Evolutionary conservation across 805 yeast species (phyloP), one percentile per base, ranked within the genome.

Genomic region (Candida glaebosa): DNA sequence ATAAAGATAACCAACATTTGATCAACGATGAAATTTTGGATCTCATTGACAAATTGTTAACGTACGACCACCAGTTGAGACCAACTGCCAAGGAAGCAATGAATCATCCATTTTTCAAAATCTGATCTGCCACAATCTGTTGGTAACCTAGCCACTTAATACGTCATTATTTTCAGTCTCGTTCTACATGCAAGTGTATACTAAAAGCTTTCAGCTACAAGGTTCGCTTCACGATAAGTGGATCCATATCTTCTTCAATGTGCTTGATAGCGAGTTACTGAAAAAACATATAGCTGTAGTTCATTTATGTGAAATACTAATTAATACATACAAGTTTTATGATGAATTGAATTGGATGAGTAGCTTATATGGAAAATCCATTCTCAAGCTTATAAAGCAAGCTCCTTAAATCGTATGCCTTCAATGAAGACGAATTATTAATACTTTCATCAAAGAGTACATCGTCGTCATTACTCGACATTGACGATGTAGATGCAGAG

Each of bases 61-160:
- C 86, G 45, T 89, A 87, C 57, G 96, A 90, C 59, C 96, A 90
- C 61, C 88, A 86, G 58, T 84, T 84, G 58, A 76, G 96, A 59
- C 73, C 87, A 35, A 87, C 96, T 5, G 96, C 96, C 1, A 78
- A 75, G 60, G 96, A 90, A 60, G 93, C 96, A 19, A 81, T 88
- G 84, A 78, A 65, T 10, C 96, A 88, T 65, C 63, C 68, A 3
- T 69, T 66, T 46, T 69, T 69, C 55, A 54, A 53, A 45, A 37
- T 46, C 33, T 46, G 33, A 40, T 17, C 25, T n/a, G 8, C 12
- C 12, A 24, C 8, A 24, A 8, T 12, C 28, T 24, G 12, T 24
- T 12, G 28, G 12, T 24, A n/a, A n/a, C n/a, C n/a, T n/a, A n/a
- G n/a, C n/a, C n/a, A n/a, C n/a, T n/a, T n/a, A n/a, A n/a, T n/a